phyloP scores from a whole-genome alignment of 2,329 filamentous ascomycete species.

The Laburnicola sp. region DNA sequence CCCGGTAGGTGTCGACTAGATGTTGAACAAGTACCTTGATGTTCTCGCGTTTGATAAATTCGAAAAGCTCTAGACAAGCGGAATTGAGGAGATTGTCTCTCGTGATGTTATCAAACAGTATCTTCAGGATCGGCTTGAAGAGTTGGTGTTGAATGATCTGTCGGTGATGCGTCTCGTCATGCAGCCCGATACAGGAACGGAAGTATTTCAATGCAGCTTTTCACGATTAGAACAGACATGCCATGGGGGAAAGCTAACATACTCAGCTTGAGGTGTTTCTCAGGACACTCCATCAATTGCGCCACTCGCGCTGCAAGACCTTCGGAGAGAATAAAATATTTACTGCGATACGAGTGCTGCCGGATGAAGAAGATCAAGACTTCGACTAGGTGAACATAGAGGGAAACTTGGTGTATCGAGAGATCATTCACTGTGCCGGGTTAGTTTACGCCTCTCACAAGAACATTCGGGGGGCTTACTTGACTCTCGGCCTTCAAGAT shows the following conservation, averaged over 20 bases:
- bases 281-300: constrained; percentile 77
- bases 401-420: constrained; percentile 79
- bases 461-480: constrained; percentile 45
- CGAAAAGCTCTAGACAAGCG: constrained; percentile 90
- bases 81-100: constrained; percentile 93
- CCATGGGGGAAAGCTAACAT: constrained; percentile 43
- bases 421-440: constrained; percentile 67
- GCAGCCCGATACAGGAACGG: constrained; percentile 78
- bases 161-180: constrained; percentile 89
- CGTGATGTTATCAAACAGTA: constrained; percentile 82
- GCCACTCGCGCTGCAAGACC: constrained; percentile 76
- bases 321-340: constrained; percentile 82
- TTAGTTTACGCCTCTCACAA: constrained; percentile 25
- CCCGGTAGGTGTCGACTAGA: constrained; percentile 80
- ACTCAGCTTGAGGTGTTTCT: constrained; percentile 93
- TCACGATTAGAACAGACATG: constrained; percentile 20
- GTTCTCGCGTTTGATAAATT: constrained; percentile 70
- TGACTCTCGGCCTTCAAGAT: constrained; percentile 67
- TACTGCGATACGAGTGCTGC: constrained; percentile 82
- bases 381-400: constrained; percentile 89
- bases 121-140: constrained; percentile 80
- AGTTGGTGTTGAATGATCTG: constrained; percentile 81
- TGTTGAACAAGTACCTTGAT: constrained; percentile 77
- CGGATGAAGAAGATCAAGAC: constrained; percentile 92
- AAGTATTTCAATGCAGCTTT: constrained; percentile 90